Percentiles rank a stretch among this genome's conserved stretches.
Conservation (phyloP, 306 rosid genomes). For the Hippophae gyantsensis region DNA sequence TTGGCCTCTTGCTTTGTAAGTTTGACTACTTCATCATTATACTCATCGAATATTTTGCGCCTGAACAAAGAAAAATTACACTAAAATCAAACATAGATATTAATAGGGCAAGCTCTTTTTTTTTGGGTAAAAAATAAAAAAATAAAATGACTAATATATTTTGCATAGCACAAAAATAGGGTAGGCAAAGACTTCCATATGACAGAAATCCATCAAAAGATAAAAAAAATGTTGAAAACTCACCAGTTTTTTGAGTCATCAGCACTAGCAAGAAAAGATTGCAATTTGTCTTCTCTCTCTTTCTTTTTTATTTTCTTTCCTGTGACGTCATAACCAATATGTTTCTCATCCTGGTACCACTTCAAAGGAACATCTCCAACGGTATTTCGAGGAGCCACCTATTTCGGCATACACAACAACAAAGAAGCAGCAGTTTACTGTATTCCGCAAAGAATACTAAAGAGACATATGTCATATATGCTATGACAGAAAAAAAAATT, state of each 20-base stretch:
- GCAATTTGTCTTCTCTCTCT: conserved; percentile 66
- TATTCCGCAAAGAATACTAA: conserved; percentile 1
- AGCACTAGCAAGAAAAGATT: conserved; percentile 59
- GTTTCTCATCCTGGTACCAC: conserved; percentile 80
- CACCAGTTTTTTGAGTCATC: conserved; percentile 87
- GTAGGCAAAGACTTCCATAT: too few relatives aligned
- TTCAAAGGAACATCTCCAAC: conserved; percentile 80
- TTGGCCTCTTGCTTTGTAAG: conserved; percentile 58
- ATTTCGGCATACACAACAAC: conserved; percentile 1
- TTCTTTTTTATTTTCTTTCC: conserved; percentile 80
- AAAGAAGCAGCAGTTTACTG: neutral
- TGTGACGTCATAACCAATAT: conserved; percentile 75
- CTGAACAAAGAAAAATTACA: conserved; percentile 29
- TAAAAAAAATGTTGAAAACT: conserved; percentile 8
- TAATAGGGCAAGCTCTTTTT: too few relatives aligned
- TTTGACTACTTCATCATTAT: conserved; percentile 72
- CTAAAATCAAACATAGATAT: conserved; percentile 10
- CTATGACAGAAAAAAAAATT: neutral
- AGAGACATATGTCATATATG: neutral
- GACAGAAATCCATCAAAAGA: neutral
- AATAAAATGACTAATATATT: too few relatives aligned
- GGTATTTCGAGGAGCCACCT: conserved; percentile 83
- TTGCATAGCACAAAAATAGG: too few relatives aligned
- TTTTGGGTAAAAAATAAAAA: too few relatives aligned
- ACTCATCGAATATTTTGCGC: conserved; percentile 70